phyloP scores from a whole-genome alignment of 73 alveolate species.

The Stentor roeselii region DNA sequence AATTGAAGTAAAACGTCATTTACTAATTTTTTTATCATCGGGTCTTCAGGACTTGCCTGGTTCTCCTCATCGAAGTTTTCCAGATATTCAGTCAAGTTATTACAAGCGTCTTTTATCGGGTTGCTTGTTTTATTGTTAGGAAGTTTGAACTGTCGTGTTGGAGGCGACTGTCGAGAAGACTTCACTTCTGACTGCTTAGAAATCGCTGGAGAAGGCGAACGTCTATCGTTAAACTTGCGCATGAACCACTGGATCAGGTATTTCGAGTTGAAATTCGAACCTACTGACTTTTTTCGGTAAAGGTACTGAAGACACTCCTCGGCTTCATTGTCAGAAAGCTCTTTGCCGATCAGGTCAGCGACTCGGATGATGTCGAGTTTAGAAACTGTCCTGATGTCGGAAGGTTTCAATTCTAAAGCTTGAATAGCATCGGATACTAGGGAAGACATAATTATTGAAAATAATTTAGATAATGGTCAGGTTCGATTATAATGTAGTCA shows the following conservation, averaged over 20 bases:
- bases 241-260: constrained; percentile 13
- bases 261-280: background rate
- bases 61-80: constrained; percentile 7
- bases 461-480: background rate
- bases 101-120: constrained; percentile 20
- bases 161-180: background rate
- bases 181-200: background rate
- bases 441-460: background rate
- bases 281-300: background rate
- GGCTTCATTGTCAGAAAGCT: background rate
- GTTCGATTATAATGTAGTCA: background rate
- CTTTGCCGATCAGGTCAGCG: constrained; percentile 23
- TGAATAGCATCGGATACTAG: background rate
- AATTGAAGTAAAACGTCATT: background rate
- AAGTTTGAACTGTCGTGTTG: background rate
- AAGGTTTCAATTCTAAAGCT: constrained; percentile 12
- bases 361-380: constrained; percentile 5
- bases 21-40: background rate
- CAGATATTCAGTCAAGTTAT: constrained; percentile 1
- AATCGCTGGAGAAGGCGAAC: background rate
- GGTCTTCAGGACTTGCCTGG: constrained; percentile 4
- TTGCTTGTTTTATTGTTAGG: constrained; percentile 21
- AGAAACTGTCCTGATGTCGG: constrained; percentile 1
- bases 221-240: background rate
- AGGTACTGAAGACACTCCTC: constrained; percentile 15